Evolutionary conservation across 805 yeast species (phyloP).

Genomic region (Zygosaccharomyces bailii): DNA sequence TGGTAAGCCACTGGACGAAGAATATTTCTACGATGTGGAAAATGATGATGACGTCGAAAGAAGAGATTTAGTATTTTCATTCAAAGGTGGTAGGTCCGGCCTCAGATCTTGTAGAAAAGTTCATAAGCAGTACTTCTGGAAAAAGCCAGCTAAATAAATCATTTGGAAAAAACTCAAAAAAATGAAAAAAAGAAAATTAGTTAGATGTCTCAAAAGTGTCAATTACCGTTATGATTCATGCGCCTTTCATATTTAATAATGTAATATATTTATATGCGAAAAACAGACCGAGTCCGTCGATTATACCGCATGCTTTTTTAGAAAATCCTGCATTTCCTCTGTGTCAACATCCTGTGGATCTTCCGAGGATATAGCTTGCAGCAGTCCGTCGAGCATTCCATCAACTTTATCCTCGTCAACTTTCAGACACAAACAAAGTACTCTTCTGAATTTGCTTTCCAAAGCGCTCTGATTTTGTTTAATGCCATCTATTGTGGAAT

Average conservation of each 20-base stretch:
- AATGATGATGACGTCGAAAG: constrained; percentile 72
- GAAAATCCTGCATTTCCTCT: constrained; percentile 46
- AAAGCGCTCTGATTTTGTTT: constrained; percentile 51
- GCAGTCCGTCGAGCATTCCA: constrained; percentile 72
- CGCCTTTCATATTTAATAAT: background rate
- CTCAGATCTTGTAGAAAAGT: constrained; percentile 87
- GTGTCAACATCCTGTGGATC: constrained; percentile 68
- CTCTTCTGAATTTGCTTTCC: constrained; percentile 78
- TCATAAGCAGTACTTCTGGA: constrained; percentile 71
- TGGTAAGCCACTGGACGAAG: constrained; percentile 90
- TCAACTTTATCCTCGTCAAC: constrained; percentile 80
- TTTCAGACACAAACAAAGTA: constrained; percentile 85
- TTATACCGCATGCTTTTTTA: constrained; percentile 45
- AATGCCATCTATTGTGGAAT: constrained; percentile 50
- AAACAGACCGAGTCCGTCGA: too few relatives aligned
- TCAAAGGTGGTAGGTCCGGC: constrained; percentile 75
- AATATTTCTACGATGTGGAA: constrained; percentile 86
- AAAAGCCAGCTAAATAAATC: constrained; percentile 39
- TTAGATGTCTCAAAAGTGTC: too few relatives aligned
- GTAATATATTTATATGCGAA: background rate
- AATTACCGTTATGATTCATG: background rate
- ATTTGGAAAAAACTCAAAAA: background rate
- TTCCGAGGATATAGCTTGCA: constrained; percentile 82
- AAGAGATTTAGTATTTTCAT: constrained; percentile 61
- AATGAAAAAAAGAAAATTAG: background rate